These are phyloP conservation scores for Cenchrus fungigraminus DNA, from an alignment of 176 grass and related monocot species.

Conservation along the genomic window DNA sequence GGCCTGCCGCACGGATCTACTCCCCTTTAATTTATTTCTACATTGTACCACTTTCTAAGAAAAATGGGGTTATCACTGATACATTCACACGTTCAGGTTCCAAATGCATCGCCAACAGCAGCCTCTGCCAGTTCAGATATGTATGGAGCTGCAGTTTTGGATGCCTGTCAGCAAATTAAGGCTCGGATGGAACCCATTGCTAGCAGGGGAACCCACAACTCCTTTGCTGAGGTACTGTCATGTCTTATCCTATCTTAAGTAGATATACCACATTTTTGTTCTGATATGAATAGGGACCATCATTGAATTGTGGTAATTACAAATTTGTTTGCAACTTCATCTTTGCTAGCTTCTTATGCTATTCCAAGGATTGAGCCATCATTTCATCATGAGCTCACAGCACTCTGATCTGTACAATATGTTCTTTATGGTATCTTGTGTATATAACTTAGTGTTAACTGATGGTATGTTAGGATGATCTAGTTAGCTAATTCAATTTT, in stretches of 20 bases:
- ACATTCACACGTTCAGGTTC: constrained; percentile 65
- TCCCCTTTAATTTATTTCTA: neutral
- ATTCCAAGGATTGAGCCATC: neutral
- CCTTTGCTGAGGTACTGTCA: constrained; percentile 85
- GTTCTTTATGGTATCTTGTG: neutral
- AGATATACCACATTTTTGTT: neutral
- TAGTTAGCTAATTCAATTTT: neutral
- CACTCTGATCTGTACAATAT: neutral
- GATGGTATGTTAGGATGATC: no score
- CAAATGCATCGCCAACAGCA: constrained; percentile 92
- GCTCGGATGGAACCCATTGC: constrained; percentile 88
- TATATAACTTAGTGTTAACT: neutral
- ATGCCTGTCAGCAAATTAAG: constrained; percentile 95
- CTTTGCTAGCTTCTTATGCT: constrained; percentile 14
- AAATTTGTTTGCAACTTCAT: neutral
- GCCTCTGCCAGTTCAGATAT: constrained; percentile 97
- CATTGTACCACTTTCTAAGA: neutral
- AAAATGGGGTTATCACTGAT: neutral
- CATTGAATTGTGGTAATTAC: neutral
- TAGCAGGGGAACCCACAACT: constrained; percentile 59
- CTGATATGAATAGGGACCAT: neutral
- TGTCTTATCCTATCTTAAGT: constrained; percentile 12
- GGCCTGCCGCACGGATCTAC: neutral
- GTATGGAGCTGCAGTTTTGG: constrained; percentile 93
- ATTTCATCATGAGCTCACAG: neutral